Evolutionary conservation across 2,329 filamentous ascomycete genomes (phyloP), one percentile per base, ranked within the genome.

Genomic region (Sclerotinia nivalis): DNA sequence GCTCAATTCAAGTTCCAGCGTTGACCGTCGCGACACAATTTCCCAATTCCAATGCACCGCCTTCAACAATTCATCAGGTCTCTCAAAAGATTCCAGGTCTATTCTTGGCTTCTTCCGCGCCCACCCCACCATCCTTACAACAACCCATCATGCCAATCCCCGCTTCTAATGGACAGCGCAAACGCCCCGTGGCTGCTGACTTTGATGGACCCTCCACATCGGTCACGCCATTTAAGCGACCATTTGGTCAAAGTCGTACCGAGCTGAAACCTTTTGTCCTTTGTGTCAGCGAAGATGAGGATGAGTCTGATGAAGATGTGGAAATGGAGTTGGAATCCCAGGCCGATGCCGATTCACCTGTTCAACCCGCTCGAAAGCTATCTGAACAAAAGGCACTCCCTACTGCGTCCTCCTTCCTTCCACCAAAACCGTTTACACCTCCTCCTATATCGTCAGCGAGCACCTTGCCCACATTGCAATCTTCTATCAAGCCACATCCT

Each of bases 271-370:
- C 86, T 3, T 86, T 97, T 66, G 87, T 97, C 52, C 97, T 97
- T 74, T 88, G 96, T 73, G 90, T 96, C 52, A 97, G 93, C 77
- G 94, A 97, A 40, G 88, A 90, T 73, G 88, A 90, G 70, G 87
- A 84, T 34, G 84, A 82, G 9, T 84, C 86, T 50, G 86, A 88
- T 64, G 87, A 88, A 69, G 87, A 89, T 73, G 84, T 89, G 60
- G 88, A 89, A 69, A 91, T 90, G 88, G 89, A 91, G 47, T 83
- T 90, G 34, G 81, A 82, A 47, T 80, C 81, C 67, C 87, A 87
- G 37, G 73, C 87, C 85, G 60, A 84, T 83, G 76, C 78, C 59
- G 76, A 78, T n/a, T 79, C 78, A 58, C 75, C 77, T 18, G 40
- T 66, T 55, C 71, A 72, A 37, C 47, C 71, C 52, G 40, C 69